Conservation (phyloP, 192 early-diverging fungal species). For the Polychytrium aggregatum region DNA sequence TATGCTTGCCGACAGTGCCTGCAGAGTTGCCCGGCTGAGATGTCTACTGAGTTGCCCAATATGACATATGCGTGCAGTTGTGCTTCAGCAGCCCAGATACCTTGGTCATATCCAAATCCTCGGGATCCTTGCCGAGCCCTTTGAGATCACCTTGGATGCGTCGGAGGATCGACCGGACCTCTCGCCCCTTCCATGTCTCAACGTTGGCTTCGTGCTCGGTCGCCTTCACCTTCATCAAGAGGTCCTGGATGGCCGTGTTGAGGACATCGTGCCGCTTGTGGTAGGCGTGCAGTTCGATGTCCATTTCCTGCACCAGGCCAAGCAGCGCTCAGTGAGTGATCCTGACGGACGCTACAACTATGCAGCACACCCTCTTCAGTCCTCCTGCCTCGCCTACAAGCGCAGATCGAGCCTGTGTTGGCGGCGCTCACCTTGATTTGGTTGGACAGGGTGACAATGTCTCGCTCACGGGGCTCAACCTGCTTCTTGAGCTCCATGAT, state of each 20-base stretch:
- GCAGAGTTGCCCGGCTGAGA: not conserved
- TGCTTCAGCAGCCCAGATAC: slow-evolving; percentile 7
- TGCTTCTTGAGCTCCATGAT: slow-evolving; percentile 45
- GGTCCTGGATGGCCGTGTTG: slow-evolving; percentile 27
- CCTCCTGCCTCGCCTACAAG: not conserved
- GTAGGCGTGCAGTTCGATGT: slow-evolving; percentile 36
- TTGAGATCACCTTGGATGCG: slow-evolving; percentile 29
- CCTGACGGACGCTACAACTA: no score
- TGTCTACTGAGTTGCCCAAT: no score
- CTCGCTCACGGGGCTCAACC: slow-evolving; percentile 40
- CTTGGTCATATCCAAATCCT: slow-evolving; percentile 20
- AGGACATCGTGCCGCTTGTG: slow-evolving; percentile 24
- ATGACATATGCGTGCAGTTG: not conserved
- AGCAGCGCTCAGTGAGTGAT: no score
- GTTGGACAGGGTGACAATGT: slow-evolving; percentile 27
- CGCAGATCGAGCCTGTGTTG: no score
- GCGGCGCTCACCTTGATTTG: slow-evolving; percentile 29
- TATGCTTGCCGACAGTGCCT: not conserved
- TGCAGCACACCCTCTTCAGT: no score
- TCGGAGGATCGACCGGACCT: slow-evolving; percentile 14
- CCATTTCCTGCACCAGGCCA: slow-evolving; percentile 33
- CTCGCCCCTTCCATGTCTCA: slow-evolving; percentile 13
- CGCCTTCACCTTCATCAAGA: slow-evolving; percentile 32
- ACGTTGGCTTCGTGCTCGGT: slow-evolving; percentile 17
- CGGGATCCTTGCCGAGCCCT: slow-evolving; percentile 8